A percentile compares a stretch with the other conserved stretches of the same genome.
Conservation (phyloP, 495 filamentous ascomycete genomes). For the Neurospora sp. region DNA sequence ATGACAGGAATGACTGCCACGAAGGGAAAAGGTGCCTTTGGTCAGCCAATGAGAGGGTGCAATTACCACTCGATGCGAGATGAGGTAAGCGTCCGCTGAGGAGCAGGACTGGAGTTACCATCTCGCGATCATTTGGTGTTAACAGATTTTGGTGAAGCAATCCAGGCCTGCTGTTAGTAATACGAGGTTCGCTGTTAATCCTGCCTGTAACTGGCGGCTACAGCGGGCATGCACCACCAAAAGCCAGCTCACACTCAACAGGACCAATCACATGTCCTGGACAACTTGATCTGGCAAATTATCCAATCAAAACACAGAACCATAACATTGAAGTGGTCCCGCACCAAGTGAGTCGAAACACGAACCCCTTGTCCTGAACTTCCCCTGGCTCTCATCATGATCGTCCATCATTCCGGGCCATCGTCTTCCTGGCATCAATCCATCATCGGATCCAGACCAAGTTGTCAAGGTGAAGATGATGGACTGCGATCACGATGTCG, state of each 20-base stretch:
- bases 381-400: neutral
- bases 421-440: neutral
- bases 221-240: conserved; percentile 1
- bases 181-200: neutral
- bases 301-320: conserved; percentile 14
- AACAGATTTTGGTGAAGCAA: neutral
- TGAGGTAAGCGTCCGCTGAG: conserved; percentile 14
- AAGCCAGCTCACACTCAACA: conserved; percentile 13
- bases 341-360: conserved; percentile 14
- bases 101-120: neutral
- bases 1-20: conserved; percentile 6
- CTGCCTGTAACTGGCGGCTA: neutral
- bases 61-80: conserved; percentile 1
- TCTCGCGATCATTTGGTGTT: neutral
- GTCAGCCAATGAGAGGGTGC: conserved; percentile 11
- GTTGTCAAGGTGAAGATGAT: neutral
- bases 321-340: conserved; percentile 10
- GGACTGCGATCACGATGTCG: neutral
- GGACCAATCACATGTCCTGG: conserved; percentile 19
- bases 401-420: neutral
- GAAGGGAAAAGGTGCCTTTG: neutral
- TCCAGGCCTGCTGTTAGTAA: neutral
- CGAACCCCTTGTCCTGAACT: neutral
- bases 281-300: conserved; percentile 6
- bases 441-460: neutral